Evolutionary conservation across 2,329 filamentous ascomycete genomes (phyloP).

Genomic region (Scedosporium aurantiacum): DNA sequence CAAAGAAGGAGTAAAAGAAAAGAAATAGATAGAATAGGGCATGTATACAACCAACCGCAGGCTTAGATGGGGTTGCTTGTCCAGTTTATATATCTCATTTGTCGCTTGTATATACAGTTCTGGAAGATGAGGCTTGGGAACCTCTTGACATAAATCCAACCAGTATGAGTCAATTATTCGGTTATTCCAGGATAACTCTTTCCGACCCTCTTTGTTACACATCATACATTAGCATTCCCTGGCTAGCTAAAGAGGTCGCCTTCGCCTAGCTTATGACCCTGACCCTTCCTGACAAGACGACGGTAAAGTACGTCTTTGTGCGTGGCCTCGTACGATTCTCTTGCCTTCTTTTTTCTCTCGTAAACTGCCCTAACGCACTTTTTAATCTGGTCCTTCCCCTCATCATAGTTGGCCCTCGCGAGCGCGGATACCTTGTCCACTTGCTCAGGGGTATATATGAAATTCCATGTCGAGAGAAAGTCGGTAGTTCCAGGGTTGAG

Average conservation of each 20-base stretch:
- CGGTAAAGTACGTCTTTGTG: conserved; percentile 30
- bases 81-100: not conserved
- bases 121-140: not conserved
- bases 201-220: not conserved
- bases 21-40: not conserved
- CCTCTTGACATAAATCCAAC: not conserved
- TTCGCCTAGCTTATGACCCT: conserved; percentile 43
- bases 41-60: not conserved
- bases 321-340: conserved; percentile 41
- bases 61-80: not conserved
- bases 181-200: not conserved
- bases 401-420: conserved; percentile 75
- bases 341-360: conserved; percentile 69
- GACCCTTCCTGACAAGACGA: conserved; percentile 35
- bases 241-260: conserved; percentile 52
- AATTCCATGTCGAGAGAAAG: conserved; percentile 96
- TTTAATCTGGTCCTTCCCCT: conserved; percentile 68
- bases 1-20: not conserved
- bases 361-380: conserved; percentile 79
- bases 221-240: not conserved
- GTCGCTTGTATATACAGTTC: not conserved
- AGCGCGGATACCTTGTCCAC: conserved; percentile 75
- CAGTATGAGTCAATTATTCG: not conserved
- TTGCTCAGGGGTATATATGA: conserved; percentile 85
- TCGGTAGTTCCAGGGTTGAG: conserved; percentile 78